phyloP scores from a whole-genome alignment of 768 basidiomycete species.

The Tylopilus felleus region DNA sequence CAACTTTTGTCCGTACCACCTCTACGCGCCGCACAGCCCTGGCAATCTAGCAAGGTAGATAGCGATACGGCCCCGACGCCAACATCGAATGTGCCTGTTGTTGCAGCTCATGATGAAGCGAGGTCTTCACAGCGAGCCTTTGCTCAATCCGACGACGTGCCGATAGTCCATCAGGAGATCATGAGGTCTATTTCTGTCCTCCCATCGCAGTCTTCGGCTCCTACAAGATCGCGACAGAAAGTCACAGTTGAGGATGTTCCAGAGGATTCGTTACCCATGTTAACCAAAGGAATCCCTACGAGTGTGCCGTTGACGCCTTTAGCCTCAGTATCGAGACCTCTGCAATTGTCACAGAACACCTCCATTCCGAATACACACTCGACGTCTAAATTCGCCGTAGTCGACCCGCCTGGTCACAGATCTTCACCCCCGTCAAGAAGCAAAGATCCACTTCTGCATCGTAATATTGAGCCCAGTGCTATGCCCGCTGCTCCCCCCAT shows the following conservation, averaged over 20 bases:
- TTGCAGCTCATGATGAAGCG: slow-evolving; percentile 3
- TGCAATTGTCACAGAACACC: slow-evolving; percentile 7
- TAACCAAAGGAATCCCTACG: slow-evolving; percentile 7
- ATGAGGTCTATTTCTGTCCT: slow-evolving; percentile 3
- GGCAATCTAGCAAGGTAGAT: slow-evolving; percentile 9
- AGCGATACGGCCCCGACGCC: not conserved
- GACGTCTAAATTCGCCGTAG: slow-evolving; percentile 3
- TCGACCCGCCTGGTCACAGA: slow-evolving; percentile 10
- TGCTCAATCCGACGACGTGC: slow-evolving; percentile 8
- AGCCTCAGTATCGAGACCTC: slow-evolving; percentile 7
- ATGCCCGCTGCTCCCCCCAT: slow-evolving; percentile 11
- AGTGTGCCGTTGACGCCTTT: slow-evolving; percentile 4
- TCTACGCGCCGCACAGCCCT: slow-evolving; percentile 1
- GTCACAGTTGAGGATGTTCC: slow-evolving; percentile 29
- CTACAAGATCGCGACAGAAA: slow-evolving; percentile 21
- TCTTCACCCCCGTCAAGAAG: slow-evolving; percentile 22
- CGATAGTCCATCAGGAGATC: slow-evolving; percentile 11
- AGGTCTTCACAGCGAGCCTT: slow-evolving; percentile 1
- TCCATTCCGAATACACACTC: not conserved
- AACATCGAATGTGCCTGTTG: not conserved
- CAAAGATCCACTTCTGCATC: slow-evolving; percentile 17
- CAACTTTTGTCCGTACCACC: slow-evolving; percentile 1
- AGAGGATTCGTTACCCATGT: slow-evolving; percentile 19
- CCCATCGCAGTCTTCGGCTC: slow-evolving; percentile 9
- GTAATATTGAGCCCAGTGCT: slow-evolving; percentile 7